phyloP scores from a whole-genome alignment of 805 yeast genomes.

The Suhomyces pyralidae region DNA sequence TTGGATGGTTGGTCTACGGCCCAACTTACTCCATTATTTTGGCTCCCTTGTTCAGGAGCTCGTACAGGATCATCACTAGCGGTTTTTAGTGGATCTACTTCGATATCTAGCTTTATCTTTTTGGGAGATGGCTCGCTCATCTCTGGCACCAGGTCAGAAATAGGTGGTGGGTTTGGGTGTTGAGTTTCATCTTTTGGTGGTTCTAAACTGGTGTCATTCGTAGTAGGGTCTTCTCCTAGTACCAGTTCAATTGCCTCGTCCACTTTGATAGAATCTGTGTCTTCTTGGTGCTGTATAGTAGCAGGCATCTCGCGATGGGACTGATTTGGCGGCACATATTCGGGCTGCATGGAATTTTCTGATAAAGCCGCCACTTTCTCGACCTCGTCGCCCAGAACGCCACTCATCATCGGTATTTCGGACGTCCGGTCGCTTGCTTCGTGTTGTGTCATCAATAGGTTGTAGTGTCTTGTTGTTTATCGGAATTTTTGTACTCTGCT shows the following conservation, averaged over 20 bases:
- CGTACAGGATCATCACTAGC: background rate
- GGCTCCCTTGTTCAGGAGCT: background rate
- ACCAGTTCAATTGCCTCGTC: background rate
- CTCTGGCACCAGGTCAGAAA: background rate
- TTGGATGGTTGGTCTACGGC: background rate
- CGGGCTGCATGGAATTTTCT: background rate
- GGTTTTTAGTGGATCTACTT: background rate
- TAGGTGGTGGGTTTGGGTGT: background rate
- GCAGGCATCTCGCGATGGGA: background rate
- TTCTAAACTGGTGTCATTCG: background rate
- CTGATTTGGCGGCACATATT: background rate
- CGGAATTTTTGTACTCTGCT: background rate
- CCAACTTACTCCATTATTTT: background rate
- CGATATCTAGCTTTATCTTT: background rate
- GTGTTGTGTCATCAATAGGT: background rate
- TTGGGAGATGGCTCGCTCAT: slow-evolving; percentile 1
- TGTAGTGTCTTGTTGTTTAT: background rate
- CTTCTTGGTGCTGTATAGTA: background rate
- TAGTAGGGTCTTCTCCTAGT: background rate
- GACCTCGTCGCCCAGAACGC: background rate
- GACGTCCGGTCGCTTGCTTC: background rate
- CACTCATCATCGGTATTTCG: background rate
- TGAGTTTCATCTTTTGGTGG: background rate
- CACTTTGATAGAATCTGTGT: background rate
- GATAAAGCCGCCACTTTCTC: background rate